These are phyloP conservation scores for Acephala macrosclerotiorum DNA, from an alignment of 2,329 filamentous ascomycete species.

Conservation along the genomic window DNA sequence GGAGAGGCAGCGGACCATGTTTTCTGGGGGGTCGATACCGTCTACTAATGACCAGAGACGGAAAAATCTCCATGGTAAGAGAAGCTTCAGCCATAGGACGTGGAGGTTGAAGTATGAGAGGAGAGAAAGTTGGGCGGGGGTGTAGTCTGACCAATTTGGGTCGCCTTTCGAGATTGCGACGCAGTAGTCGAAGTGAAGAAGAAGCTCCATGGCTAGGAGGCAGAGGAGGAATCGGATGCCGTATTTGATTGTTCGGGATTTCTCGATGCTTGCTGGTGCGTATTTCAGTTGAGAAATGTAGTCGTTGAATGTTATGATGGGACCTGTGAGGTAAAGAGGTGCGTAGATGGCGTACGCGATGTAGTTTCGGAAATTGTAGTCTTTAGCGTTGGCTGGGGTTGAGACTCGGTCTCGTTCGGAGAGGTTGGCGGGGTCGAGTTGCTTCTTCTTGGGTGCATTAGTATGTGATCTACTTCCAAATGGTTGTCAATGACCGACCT, in stretches of 20 bases:
- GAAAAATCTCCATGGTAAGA: constrained; percentile 98
- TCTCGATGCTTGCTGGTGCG: constrained; percentile 73
- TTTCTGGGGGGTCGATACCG: constrained; percentile 93
- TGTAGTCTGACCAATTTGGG: constrained; percentile 84
- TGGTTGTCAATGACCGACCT: constrained; percentile 67
- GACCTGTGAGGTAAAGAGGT: constrained; percentile 89
- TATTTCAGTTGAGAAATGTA: constrained; percentile 89
- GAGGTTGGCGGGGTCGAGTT: constrained; percentile 85
- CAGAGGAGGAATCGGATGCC: constrained; percentile 81
- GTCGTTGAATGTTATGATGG: constrained; percentile 97
- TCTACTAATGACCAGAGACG: constrained; percentile 94
- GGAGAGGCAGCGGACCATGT: constrained; percentile 96
- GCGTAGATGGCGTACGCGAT: constrained; percentile 90
- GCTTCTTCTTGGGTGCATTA: constrained; percentile 93
- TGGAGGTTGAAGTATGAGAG: constrained; percentile 96
- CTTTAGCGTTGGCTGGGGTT: constrained; percentile 72
- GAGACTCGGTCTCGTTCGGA: constrained; percentile 88
- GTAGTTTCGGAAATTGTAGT: constrained; percentile 87
- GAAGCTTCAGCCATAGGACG: constrained; percentile 96
- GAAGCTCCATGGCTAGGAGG: constrained; percentile 87
- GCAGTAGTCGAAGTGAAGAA: constrained; percentile 92
- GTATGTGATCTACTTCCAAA: constrained; percentile 42
- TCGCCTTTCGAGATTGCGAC: constrained; percentile 86
- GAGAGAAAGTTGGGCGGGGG: constrained; percentile 85
- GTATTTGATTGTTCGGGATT: constrained; percentile 78